Base-by-base conservation (phyloP, 2,329 filamentous ascomycete genomes). In the Aureobasidium namibiae region DNA sequence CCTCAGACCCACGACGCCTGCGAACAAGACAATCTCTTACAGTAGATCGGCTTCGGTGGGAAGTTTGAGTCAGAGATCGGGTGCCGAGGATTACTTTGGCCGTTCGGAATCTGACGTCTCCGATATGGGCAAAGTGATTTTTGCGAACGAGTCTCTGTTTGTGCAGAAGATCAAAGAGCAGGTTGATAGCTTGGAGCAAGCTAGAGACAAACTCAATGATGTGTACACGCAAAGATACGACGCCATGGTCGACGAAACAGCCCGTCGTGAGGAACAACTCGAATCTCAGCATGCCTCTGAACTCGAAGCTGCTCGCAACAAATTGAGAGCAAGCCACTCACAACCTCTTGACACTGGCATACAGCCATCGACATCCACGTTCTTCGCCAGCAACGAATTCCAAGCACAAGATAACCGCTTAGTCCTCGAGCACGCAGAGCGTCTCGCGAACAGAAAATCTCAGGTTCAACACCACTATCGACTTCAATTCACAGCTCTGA, bases 401-500 rank as follows among this genome's bases (percentile, higher is more conserved):
- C 39, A 60, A 23, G 49, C 50, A 1, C 68, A 69, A 14, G 71
- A 73, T 45, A 63, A 67, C 53, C 61, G 64, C 39, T 65, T 72
- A 3, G 66, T 72, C n/a, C 61, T 64, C 10, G 66, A 71, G n/a
- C 68, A 70, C 62, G 66, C 68, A 58, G 63, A 65, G 16, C 63
- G 66, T 8, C 65, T 73, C 41, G 66, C 68, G 1, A 70, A 69
- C 46, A 62, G 65, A 14, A 71, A 69, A 61, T 72, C 70, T 4
- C 69, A 72, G 45, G 72, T 73, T 42, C 68, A 67, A 5, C 56
- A 70, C 39, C 67, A 65, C 64, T 70, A 73, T 56, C 69, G 69
- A 7, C 65, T 67, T 36, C 64, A 70, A 18, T 71, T 71, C 61
- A 68, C 69, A 29, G 60, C 56, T 3, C 62, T 73, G 9, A 71